Conservation (phyloP, 495 filamentous ascomycete species). For the Podospora pseudopauciseta region DNA sequence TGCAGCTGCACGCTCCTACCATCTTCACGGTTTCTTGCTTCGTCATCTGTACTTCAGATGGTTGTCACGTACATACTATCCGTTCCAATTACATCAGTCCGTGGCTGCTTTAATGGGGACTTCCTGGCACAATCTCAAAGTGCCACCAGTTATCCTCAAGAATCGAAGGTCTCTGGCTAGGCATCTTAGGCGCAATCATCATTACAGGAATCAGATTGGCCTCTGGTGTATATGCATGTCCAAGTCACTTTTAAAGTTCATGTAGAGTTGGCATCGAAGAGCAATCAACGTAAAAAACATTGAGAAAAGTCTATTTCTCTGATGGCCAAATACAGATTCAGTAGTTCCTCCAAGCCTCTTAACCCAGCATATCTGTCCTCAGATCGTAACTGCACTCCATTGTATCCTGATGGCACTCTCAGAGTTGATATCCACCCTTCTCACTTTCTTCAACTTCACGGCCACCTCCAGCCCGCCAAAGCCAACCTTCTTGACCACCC, state of each 20-base stretch:
- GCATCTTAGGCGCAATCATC: too few species aligned
- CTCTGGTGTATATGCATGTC: too few species aligned
- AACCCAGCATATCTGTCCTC: neutral
- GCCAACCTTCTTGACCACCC: conserved; percentile 15
- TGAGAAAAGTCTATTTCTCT: too few species aligned
- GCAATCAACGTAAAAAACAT: too few species aligned
- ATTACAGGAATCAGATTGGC: too few species aligned
- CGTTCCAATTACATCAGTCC: neutral
- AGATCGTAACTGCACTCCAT: conserved; percentile 10
- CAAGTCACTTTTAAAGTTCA: too few species aligned
- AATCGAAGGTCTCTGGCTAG: too few species aligned
- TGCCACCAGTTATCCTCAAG: too few species aligned
- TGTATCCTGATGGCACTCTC: conserved; percentile 26
- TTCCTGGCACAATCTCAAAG: too few species aligned
- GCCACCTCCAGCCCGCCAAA: conserved; percentile 10
- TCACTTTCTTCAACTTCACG: conserved; percentile 24
- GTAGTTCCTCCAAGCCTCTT: too few species aligned
- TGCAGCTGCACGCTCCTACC: neutral
- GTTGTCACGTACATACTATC: neutral
- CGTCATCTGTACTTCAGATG: neutral
- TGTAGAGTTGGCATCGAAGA: too few species aligned
- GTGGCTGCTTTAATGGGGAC: neutral
- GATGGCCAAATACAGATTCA: too few species aligned
- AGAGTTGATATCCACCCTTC: conserved; percentile 22
- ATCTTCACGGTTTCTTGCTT: neutral